Evolutionary conservation across 139 green algal genomes (phyloP), one percentile per base, ranked within the genome.

Genomic region (Yamagishiella unicocca): DNA sequence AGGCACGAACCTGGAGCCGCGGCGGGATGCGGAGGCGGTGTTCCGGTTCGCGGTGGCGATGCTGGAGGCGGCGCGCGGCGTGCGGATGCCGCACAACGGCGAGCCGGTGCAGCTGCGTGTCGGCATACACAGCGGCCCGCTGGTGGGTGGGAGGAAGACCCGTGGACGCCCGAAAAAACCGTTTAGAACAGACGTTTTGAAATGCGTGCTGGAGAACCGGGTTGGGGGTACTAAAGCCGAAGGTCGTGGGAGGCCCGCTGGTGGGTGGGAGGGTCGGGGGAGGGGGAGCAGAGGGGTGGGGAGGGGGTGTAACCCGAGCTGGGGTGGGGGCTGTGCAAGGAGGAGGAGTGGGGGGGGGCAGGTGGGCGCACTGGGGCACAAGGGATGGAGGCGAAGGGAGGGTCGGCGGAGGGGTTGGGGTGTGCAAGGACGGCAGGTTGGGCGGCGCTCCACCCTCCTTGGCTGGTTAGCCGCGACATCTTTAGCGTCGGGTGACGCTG

Each of bases 1-100:
- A n/a, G 21, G 58, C 24, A 14, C 21, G 17, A 29, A 9, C 6
- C 33, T 50, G 35, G 12, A 2, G 67, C 35, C 70, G 40, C n/a
- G 40, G 25, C 50, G 50, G 12, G 45, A 81, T 21, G 73, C 73
- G 2, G 45, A 45, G n/a, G 29, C 73, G 6, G 73, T 81, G 66
- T 87, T 71, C 64, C n/a, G 25, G 17, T 87, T 87, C 38, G 37
- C 75, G 17, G 53, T 83, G 38, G 70, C 87, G 8, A 79, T 91
- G 72, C 42, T 91, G 81, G 53, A 64, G 43, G 55, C 33, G 53
- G 87, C 87, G 8, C 12, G n/a, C 0, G 50, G 14, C 12, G 87
- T 91, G 46, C 55, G 31, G 1, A 91, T 91, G 87, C 87, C 87
- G 35, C 87, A 91, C 81, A 88, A 91, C 74, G 74, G 74, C 31